Base-by-base conservation (phyloP, 1,139 yeast genomes). In the Protomyces macrosporus region DNA sequence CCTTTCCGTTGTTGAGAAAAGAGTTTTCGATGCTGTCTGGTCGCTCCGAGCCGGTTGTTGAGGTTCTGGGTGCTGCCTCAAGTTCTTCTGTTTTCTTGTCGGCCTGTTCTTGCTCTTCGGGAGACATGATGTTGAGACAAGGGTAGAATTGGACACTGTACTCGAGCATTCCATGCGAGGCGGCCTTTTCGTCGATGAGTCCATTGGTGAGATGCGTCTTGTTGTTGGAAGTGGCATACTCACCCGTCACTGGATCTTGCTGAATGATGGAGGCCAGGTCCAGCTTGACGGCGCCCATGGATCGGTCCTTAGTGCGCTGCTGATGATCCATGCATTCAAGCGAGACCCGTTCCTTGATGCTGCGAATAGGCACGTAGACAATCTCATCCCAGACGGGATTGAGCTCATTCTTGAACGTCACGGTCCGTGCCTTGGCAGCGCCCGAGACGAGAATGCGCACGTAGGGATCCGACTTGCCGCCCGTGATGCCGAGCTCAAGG, bases 261-360 rank as follows among this genome's bases (percentile, higher is more conserved):
- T 82, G 81, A 71, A 93, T 84, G 70, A 89, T 77, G 39, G 86
- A 88, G 65, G 80, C 78, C 67, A 89, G 77, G 70, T 84, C 82
- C 34, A 93, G 78, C 70, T 86, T 87, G 75, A 87, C 86, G 12
- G 86, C 81, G 63, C 99, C 98, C 65, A 93, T 81, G 7, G 96
- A 83, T 73, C 97, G 84, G 75, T 95, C 98, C 52, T 84, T 83
- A 32, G 87, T 83, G 65, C 78, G 81, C 66, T 81, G 80, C 75
- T 91, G 95, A 55, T 87, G 88, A 76, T 91, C 98, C 97, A 93
- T 88, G 9, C 85, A 95, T 75, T 93, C 98, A 63, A 95, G 74
- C 1, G 90, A 85, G 68, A 91, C 76, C 71, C 82, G 86, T 74
- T 91, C 98, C 72, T 86, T 86, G 48, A 90, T 83, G 55, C 90